Base-by-base conservation (phyloP, 352 stramenopile species). In the Blastocystis sp. region DNA sequence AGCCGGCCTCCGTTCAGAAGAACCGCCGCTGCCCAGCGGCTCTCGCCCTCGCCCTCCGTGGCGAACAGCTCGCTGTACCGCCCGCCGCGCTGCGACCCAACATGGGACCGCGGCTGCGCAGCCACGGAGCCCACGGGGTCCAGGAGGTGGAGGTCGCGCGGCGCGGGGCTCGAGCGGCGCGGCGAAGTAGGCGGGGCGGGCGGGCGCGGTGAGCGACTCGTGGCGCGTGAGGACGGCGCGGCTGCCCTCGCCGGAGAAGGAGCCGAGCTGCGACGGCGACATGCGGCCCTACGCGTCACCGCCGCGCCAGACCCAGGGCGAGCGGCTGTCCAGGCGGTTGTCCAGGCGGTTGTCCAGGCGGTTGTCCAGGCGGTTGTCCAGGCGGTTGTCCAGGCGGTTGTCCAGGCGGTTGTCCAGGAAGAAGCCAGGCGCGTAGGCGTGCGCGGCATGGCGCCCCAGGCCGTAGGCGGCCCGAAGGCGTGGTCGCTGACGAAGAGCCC, bases 1-100 rank as follows among this genome's bases (percentile, higher is more conserved):
- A 38, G 28, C 5, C 43, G 64, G 21, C 74, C 28, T 69, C 61
- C 48, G 4, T 53, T 53, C 10, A 84, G 56, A 84, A 69, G n/a
- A 70, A 84, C 38, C 43, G 52, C 5, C 34, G 14, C 21, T n/a
- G 28, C 28, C 28, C 28, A 34, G 34, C 19, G 34, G 62, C n/a
- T 11, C 1, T 45, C 53, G 34, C 52, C 61, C 7, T 62, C 74
- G 1, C 45, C n/a, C 41, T 84, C 74, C 40, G 52, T 70, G 0
- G 53, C 74, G 4, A 84, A 45, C 9, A 69, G 34, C n/a, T 48
- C 34, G 11, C n/a, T 23, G 69, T 69, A 69, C 2, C 66, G 66
- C 1, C 23, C 38, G 41, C 56, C n/a, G 19, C 38, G 19, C 38
- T 28, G 56, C 17, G 74, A 64, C 4, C 52, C 28, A 67, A 21